Evolutionary conservation across 1,139 yeast genomes (phyloP), one percentile per base, ranked within the genome.

Genomic region (Blastobotrys aristatus): DNA sequence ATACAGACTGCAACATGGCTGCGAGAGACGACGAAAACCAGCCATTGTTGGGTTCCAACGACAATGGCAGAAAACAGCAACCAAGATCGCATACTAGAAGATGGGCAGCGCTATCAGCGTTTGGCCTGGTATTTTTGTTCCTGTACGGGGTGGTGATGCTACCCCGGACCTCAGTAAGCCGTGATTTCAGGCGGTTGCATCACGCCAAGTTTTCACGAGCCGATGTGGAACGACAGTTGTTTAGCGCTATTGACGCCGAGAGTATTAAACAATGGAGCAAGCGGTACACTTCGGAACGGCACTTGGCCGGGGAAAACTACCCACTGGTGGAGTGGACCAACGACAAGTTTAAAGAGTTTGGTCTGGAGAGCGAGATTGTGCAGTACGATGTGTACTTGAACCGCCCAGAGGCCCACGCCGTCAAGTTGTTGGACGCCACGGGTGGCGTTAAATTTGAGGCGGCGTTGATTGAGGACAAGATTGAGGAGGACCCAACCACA

Each of bases 171-270:
- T 86, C 96, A 1, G 69, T 88, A 17, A 80, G 85, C 46, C 72
- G 97, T 53, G 97, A 90, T 64, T 80, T 86, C 62, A 75, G 92
- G 57, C 68, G 96, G 47, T 67, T 87, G 58, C 88, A 88, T 64
- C 54, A 56, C 38, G 45, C 50, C 22, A 53, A 51, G 30, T 47
- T 63, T 40, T 54, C 69, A 10, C 48, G 51, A 11, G 47, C 61
- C 3, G 71, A 67, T 33, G 46, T 66, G 21, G 66, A 67, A 46
- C 60, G 69, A 3, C 47, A 58, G 2, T 40, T 67, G 32, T 53
- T 66, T 40, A 52, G 56, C 5, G 51, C 61, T 6, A 53, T 67
- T 4, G 59, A 62, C 24, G 50, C 61, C 1, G 47, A 51, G 10
- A 50, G 55, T 13, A 52, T 67, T 40, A 50, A 67, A 11, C 55